A percentile compares a stretch with the other conserved stretches of the same genome.
These are phyloP conservation scores for Rhodosporidiobolus sp. DNA, from an alignment of 768 basidiomycete species.

Conservation along the genomic window DNA sequence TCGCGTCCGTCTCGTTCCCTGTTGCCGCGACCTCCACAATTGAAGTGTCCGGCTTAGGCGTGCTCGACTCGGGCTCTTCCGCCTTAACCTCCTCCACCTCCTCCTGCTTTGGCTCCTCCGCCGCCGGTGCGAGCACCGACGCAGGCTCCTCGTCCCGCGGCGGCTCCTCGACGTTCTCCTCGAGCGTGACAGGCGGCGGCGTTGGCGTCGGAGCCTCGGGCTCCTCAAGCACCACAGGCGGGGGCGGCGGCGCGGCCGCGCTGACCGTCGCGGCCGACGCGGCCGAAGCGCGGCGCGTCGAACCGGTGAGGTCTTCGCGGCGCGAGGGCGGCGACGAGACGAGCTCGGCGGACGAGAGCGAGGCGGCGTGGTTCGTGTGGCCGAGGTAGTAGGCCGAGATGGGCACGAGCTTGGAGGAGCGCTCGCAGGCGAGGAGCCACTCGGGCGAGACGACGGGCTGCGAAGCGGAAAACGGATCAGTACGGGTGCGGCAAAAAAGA, in stretches of 20 bases:
- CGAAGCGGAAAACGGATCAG: neutral
- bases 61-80: neutral
- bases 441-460: conserved; percentile 85
- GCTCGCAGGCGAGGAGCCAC: conserved; percentile 86
- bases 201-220: neutral
- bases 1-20: neutral
- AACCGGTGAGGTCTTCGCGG: neutral
- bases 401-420: conserved; percentile 83
- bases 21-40: no score
- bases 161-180: conserved; percentile 18
- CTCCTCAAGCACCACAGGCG: neutral
- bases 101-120: neutral
- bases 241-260: neutral
- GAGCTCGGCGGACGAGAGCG: conserved; percentile 40
- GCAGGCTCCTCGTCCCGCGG: neutral
- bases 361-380: conserved; percentile 39
- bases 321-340: conserved; percentile 8
- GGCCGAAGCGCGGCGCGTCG: neutral
- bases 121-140: no score
- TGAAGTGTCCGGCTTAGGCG: no score
- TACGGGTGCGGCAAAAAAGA: no score
- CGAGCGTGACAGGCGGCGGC: neutral
- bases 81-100: neutral
- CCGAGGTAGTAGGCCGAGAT: conserved; percentile 65
- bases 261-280: neutral